Conservation (phyloP, 2,329 filamentous ascomycete genomes). For the Aspergillus quadrilineatus region DNA sequence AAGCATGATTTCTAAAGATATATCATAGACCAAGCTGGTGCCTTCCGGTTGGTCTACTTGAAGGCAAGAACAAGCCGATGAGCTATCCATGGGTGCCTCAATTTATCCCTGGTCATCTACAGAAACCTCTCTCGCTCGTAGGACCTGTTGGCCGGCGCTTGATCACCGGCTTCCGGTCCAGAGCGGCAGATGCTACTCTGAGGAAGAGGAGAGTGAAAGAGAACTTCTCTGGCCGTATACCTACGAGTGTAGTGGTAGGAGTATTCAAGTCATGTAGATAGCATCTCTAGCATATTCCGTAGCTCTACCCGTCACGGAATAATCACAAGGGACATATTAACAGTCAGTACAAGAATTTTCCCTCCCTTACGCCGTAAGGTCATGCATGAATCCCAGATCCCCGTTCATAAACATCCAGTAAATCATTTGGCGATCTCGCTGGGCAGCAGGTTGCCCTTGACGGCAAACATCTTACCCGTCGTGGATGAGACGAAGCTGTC, state of each 20-base stretch:
- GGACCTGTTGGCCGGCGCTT: too few relatives aligned
- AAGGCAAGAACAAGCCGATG: too few relatives aligned
- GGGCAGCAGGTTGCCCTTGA: constrained; percentile 68
- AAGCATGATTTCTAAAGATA: too few relatives aligned
- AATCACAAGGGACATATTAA: constrained; percentile 39
- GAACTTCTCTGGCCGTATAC: background rate
- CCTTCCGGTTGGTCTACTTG: too few relatives aligned
- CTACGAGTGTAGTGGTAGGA: background rate
- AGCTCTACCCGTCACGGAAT: constrained; percentile 34
- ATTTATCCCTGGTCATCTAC: too few relatives aligned
- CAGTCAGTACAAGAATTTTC: constrained; percentile 42
- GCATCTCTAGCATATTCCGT: constrained; percentile 12
- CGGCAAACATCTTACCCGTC: constrained; percentile 96
- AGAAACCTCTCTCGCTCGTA: too few relatives aligned
- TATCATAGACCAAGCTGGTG: too few relatives aligned
- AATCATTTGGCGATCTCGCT: constrained; percentile 48
- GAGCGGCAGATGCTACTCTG: background rate
- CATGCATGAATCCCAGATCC: constrained; percentile 41
- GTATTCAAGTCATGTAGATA: constrained; percentile 1
- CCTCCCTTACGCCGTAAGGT: constrained; percentile 43
- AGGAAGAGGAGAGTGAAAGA: too few relatives aligned
- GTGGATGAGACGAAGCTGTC: constrained; percentile 92
- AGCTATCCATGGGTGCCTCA: too few relatives aligned
- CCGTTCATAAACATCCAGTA: constrained; percentile 21
- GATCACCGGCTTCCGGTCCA: too few relatives aligned